phyloP scores from a whole-genome alignment of 805 yeast genomes.

The Kodamaea kakaduensis region DNA sequence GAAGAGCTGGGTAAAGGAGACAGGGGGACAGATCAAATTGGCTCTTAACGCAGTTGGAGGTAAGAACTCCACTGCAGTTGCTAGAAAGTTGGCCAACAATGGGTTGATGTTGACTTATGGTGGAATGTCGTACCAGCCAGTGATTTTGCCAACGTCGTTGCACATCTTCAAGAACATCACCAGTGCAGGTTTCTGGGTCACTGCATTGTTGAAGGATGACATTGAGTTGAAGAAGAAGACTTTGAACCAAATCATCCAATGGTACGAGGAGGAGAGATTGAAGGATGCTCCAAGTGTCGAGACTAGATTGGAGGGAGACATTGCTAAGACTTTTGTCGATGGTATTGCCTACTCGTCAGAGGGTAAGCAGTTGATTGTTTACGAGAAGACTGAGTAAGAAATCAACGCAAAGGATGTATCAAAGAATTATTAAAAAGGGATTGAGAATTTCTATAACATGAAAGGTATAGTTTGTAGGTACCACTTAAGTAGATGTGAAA shows the following conservation, averaged over 20 bases:
- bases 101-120: conserved; percentile 90
- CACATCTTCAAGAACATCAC: conserved; percentile 87
- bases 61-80: conserved; percentile 71
- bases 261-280: conserved; percentile 41
- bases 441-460: too few species aligned
- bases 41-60: conserved; percentile 97
- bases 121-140: conserved; percentile 96
- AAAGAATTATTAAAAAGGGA: too few species aligned
- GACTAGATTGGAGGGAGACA: conserved; percentile 18
- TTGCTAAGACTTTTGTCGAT: conserved; percentile 21
- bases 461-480: too few species aligned
- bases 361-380: conserved; percentile 39
- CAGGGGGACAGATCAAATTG: conserved; percentile 55
- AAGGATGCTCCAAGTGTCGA: conserved; percentile 35
- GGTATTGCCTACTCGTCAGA: conserved; percentile 31
- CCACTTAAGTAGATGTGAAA: too few species aligned
- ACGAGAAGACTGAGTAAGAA: too few species aligned
- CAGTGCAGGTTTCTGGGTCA: conserved; percentile 91
- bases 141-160: conserved; percentile 80
- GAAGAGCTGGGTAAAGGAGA: conserved; percentile 48
- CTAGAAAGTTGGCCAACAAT: conserved; percentile 71
- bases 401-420: too few species aligned
- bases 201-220: conserved; percentile 43
- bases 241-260: conserved; percentile 33
- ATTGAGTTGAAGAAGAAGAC: conserved; percentile 33